phyloP scores from a whole-genome alignment of 352 stramenopile genomes.

The Globisporangium paroecandrum region DNA sequence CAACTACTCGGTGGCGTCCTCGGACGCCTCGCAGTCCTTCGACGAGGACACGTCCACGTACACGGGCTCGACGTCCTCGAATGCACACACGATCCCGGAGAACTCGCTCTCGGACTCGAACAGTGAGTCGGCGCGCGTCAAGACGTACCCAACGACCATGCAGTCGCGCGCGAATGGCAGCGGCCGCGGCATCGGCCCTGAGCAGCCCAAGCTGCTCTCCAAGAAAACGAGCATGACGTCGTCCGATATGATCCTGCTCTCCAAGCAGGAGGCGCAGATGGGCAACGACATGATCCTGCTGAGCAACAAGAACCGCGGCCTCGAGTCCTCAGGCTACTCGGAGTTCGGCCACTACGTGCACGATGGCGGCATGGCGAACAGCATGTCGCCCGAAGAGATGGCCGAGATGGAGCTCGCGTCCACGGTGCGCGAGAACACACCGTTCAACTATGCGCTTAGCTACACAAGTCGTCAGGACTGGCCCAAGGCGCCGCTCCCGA shows the following conservation, averaged over 20 bases:
- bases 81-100: conserved; percentile 29
- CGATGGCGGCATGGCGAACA: conserved; percentile 23
- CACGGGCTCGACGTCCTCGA: conserved; percentile 28
- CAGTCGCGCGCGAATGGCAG: conserved; percentile 3
- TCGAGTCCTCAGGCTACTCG: conserved; percentile 32
- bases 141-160: conserved; percentile 43
- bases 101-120: conserved; percentile 52
- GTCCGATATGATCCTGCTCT: conserved; percentile 30
- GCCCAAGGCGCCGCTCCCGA: conserved; percentile 72
- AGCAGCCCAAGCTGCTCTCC: conserved; percentile 20
- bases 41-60: conserved; percentile 40
- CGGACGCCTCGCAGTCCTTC: conserved; percentile 41
- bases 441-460: conserved; percentile 77
- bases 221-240: conserved; percentile 22
- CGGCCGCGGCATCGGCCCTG: conserved; percentile 14
- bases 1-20: conserved; percentile 44
- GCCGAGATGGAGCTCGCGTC: conserved; percentile 55
- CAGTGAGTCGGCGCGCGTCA: conserved; percentile 44
- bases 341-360: conserved; percentile 39
- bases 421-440: conserved; percentile 68
- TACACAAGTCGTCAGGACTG: conserved; percentile 81
- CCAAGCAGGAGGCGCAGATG: conserved; percentile 14
- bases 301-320: conserved; percentile 12
- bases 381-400: conserved; percentile 52
- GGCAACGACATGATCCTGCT: conserved; percentile 64